Percentiles rank a stretch among this genome's conserved stretches.
Conservation (phyloP, 306 rosid genomes). For the Rubus idaeus region DNA sequence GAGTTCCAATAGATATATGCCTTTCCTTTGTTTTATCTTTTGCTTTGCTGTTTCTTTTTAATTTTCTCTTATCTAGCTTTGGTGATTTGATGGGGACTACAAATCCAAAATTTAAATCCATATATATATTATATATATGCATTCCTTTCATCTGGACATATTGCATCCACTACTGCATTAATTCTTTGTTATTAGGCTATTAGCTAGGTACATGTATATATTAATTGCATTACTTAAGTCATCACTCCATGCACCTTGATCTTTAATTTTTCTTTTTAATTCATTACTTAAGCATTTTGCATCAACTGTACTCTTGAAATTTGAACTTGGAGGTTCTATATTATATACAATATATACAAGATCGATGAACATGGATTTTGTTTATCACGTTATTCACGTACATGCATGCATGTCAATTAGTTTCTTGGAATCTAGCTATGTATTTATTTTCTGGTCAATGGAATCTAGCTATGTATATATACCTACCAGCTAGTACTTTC, state of each 20-base stretch:
- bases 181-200: neutral
- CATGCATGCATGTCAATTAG: neutral
- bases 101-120: constrained; percentile 11
- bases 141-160: constrained; percentile 9
- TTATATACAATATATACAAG: too few species aligned
- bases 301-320: too few species aligned
- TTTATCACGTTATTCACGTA: too few species aligned
- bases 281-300: too few species aligned
- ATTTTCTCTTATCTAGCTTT: constrained; percentile 4
- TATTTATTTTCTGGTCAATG: too few species aligned
- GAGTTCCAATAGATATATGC: neutral
- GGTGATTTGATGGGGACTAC: constrained; percentile 23
- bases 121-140: too few species aligned
- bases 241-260: too few species aligned
- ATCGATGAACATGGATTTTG: too few species aligned
- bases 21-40: neutral
- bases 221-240: too few species aligned
- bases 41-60: neutral
- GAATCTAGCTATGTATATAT: neutral
- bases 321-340: too few species aligned
- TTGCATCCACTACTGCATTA: neutral
- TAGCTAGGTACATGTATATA: neutral
- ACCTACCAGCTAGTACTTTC: neutral
- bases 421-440: neutral
- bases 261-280: too few species aligned